Evolutionary conservation across 2,329 filamentous ascomycete genomes (phyloP).

Genomic region (Pestalotiopsis sp.): DNA sequence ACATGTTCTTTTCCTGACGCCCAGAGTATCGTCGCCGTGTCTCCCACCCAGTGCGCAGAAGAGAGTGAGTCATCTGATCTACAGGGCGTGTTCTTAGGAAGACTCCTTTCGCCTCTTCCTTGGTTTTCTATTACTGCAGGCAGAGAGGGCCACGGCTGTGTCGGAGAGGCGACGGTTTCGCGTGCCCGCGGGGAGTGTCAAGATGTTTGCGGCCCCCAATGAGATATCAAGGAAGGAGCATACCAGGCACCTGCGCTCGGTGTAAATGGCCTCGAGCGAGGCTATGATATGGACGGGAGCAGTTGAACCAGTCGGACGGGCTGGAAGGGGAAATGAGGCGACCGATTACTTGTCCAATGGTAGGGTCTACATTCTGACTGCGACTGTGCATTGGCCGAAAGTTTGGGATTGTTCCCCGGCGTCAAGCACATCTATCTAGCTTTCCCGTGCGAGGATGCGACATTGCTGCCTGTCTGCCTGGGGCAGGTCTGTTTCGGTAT

Average conservation of each 20-base stretch:
- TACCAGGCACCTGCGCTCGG: background rate
- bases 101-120: no score
- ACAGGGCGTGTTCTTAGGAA: no score
- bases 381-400: background rate
- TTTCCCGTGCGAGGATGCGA: background rate
- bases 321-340: background rate
- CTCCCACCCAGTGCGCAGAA: no score
- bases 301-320: background rate
- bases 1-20: no score
- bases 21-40: no score
- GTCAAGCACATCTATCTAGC: background rate
- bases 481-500: background rate
- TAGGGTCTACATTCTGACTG: background rate
- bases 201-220: background rate
- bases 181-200: background rate
- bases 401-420: background rate
- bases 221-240: background rate
- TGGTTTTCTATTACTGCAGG: no score
- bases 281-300: background rate
- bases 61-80: no score
- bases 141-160: background rate
- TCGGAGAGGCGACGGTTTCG: background rate
- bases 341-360: background rate
- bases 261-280: background rate
- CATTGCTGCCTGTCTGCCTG: background rate